Base-by-base conservation (phyloP, 2,329 filamentous ascomycete species). In the Aspergillus calidoustus region DNA sequence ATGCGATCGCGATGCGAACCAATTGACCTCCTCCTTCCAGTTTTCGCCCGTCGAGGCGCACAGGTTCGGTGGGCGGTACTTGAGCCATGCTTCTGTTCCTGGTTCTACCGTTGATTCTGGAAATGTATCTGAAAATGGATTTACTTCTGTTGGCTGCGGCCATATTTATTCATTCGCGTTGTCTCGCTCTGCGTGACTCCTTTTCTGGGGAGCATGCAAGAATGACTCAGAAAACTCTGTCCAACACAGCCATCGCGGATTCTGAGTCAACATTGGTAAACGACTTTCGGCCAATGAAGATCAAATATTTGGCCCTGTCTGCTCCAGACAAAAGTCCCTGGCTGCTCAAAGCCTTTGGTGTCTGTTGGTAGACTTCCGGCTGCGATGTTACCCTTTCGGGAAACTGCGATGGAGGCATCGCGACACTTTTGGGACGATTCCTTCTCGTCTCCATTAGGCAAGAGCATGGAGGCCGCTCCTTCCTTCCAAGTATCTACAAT, bases 1-100 rank as follows among this genome's bases (percentile, higher is more conserved):
- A 74, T 15, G 82, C 81, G 8, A 87, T 67, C 3, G 85, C 84
- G 55, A 85, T 81, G 23, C 86, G 84, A 48, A 88, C 77, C 3
- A 89, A 78, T 71, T 89, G 86, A 15, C 86, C 86, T 28, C 86
- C 86, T 44, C 86, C 86, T 80, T 89, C 86, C 22, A 88, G 81
- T 3, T 81, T 86, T 19, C 80, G 81, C 52, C 86, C 86, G 69
- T 86, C 81, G 11, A 88, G 73, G 54, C 76, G 69, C 28, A 83
- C 38, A n/a, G 61, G 43, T 13, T 54, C 41, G 31, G 34, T 8
- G 3, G 23, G 7, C 46, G n/a, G 28, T n/a, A 13, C 57, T 4
- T 9, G 17, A 34, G 8, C 43, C 59, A 52, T 49, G 9, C 34
- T 22, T 52, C 23, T 19, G 50, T 23, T 5, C 22, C 31, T 41